Percentiles rank a stretch among this genome's conserved stretches.
Conservation (phyloP, 495 filamentous ascomycete genomes). For the Aspergillus affinis region DNA sequence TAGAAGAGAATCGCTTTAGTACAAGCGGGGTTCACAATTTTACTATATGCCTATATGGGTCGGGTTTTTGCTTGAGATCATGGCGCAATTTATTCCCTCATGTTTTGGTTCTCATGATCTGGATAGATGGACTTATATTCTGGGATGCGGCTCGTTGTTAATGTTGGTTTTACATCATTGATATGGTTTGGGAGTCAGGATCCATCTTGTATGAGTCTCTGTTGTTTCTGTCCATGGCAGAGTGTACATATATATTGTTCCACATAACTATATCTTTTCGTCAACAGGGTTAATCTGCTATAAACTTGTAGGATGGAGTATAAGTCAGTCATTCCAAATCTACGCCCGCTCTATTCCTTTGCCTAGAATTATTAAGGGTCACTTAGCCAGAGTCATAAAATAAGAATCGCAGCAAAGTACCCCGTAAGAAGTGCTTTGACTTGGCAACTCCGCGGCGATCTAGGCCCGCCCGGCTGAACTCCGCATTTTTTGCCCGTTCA, state of each 20-base stretch:
- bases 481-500: conserved; percentile 24
- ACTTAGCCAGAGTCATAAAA: no score
- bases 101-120: conserved; percentile 4
- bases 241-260: neutral
- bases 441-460: neutral
- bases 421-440: neutral
- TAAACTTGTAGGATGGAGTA: neutral
- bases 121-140: neutral
- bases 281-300: neutral
- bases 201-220: no score
- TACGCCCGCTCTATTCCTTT: no score
- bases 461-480: neutral
- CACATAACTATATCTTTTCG: neutral
- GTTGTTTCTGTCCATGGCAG: no score
- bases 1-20: conserved; percentile 36
- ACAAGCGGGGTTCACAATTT: neutral
- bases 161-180: no score
- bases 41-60: neutral
- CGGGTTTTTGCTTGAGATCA: neutral
- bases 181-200: no score
- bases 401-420: no score
- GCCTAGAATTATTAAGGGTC: no score
- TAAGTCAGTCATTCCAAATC: neutral
- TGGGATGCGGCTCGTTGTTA: conserved; percentile 4
- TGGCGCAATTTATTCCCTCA: conserved; percentile 12